Conservation (phyloP, 106 monocot species). For the Narthecium ossifragum region DNA sequence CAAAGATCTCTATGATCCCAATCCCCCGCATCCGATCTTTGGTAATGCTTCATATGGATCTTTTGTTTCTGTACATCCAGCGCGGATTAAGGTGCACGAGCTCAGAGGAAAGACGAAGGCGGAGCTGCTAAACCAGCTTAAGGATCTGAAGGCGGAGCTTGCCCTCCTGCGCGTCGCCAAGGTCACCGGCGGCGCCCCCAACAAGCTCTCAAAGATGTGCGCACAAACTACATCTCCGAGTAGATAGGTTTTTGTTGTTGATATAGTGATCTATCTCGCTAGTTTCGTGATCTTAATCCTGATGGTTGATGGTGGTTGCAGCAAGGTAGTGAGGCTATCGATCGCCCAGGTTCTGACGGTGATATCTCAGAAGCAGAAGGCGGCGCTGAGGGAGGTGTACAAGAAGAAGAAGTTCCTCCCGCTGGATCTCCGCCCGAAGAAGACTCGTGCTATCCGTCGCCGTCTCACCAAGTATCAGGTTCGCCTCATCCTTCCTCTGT, state of each 20-base stretch:
- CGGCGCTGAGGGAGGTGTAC: slow-evolving; percentile 45
- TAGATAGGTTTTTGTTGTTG: background rate
- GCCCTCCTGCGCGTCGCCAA: slow-evolving; percentile 50
- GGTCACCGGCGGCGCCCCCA: slow-evolving; percentile 57
- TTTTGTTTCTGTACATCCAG: slow-evolving; percentile 4
- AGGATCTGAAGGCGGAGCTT: slow-evolving; percentile 49
- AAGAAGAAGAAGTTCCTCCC: slow-evolving; percentile 50
- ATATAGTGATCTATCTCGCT: background rate
- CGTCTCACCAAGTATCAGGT: slow-evolving; percentile 52
- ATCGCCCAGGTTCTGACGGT: slow-evolving; percentile 52
- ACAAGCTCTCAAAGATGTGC: slow-evolving; percentile 57
- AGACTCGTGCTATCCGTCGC: slow-evolving; percentile 42
- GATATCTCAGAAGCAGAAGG: slow-evolving; percentile 57
- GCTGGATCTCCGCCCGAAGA: slow-evolving; percentile 48
- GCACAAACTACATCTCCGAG: background rate
- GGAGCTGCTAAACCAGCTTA: slow-evolving; percentile 40
- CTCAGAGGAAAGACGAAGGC: slow-evolving; percentile 31
- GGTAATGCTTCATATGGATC: background rate
- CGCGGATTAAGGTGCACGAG: slow-evolving; percentile 56
- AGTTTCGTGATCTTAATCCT: background rate
- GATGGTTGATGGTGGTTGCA: slow-evolving; percentile 3
- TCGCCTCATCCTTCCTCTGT: slow-evolving; percentile 96
- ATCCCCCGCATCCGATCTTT: background rate
- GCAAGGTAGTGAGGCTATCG: slow-evolving; percentile 50
- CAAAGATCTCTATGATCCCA: background rate